A percentile compares a stretch with the other conserved stretches of the same genome.
Conservation (phyloP, 768 basidiomycete genomes). For the Boletellus emodensis region DNA sequence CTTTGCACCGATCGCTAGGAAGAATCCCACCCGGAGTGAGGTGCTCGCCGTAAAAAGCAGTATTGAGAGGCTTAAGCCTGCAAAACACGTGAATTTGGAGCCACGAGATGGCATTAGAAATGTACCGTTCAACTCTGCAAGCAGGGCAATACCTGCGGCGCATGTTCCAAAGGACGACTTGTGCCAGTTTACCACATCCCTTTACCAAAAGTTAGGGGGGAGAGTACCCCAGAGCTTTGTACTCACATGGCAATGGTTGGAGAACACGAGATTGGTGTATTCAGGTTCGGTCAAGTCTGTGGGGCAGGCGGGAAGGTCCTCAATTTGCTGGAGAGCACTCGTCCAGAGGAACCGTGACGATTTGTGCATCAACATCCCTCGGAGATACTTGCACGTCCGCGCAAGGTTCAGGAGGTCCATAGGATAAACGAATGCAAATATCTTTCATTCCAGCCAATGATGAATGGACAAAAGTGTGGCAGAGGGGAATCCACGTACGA, state of each 20-base stretch:
- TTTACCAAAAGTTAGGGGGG: neutral
- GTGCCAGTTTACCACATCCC: slow-evolving; percentile 9
- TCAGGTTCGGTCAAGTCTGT: slow-evolving; percentile 42
- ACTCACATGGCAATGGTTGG: slow-evolving; percentile 23
- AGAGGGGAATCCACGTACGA: slow-evolving; percentile 9
- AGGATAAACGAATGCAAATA: slow-evolving; percentile 39
- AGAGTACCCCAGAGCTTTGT: neutral
- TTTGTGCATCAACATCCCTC: slow-evolving; percentile 35
- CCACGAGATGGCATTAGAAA: neutral
- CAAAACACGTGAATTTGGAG: neutral
- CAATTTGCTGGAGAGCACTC: slow-evolving; percentile 28
- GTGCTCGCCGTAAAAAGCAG: neutral
- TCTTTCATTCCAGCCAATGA: slow-evolving; percentile 23
- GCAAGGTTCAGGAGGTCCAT: slow-evolving; percentile 32
- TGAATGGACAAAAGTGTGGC: neutral
- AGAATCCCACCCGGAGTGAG: neutral
- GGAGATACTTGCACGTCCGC: slow-evolving; percentile 38
- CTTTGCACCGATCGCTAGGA: neutral
- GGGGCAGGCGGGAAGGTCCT: slow-evolving; percentile 42
- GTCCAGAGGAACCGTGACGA: slow-evolving; percentile 29
- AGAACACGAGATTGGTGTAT: slow-evolving; percentile 42
- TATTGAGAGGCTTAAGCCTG: neutral
- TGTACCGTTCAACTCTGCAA: slow-evolving; percentile 1
- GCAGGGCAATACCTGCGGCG: slow-evolving; percentile 11
- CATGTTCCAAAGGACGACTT: slow-evolving; percentile 8